Evolutionary conservation across 1,139 yeast species (phyloP).

Genomic region (Hanseniaspora gamundiae): DNA sequence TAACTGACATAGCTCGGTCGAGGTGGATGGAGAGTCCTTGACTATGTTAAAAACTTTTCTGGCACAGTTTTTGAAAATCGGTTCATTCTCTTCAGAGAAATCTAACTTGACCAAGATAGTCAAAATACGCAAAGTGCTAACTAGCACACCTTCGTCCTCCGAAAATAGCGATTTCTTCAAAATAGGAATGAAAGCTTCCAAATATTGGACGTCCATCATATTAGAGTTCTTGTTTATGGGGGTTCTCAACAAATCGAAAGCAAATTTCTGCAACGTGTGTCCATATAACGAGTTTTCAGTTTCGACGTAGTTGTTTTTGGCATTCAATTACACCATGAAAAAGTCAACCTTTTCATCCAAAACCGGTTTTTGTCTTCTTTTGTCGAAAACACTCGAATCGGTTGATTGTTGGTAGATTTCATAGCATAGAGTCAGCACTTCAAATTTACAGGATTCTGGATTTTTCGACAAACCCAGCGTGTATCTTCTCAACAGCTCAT

Average conservation of each 20-base stretch:
- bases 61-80: slow-evolving; percentile 44
- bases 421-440: slow-evolving; percentile 58
- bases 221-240: slow-evolving; percentile 51
- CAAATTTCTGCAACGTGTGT: slow-evolving; percentile 57
- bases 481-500: slow-evolving; percentile 65
- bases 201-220: slow-evolving; percentile 46
- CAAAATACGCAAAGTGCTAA: slow-evolving; percentile 55
- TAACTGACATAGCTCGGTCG: slow-evolving; percentile 72
- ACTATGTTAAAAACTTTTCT: slow-evolving; percentile 54
- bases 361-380: slow-evolving; percentile 18
- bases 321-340: slow-evolving; percentile 54
- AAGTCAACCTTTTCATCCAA: slow-evolving; percentile 38
- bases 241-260: slow-evolving; percentile 66
- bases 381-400: slow-evolving; percentile 20
- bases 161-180: slow-evolving; percentile 48
- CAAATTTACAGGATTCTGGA: slow-evolving; percentile 39
- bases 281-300: slow-evolving; percentile 39
- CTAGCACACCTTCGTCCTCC: slow-evolving; percentile 63
- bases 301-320: slow-evolving; percentile 44
- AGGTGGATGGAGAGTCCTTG: slow-evolving; percentile 67
- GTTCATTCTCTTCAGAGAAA: slow-evolving; percentile 43
- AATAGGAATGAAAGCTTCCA: slow-evolving; percentile 66
- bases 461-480: slow-evolving; percentile 71
- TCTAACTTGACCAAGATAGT: slow-evolving; percentile 50
- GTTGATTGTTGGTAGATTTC: slow-evolving; percentile 54